phyloP scores from a whole-genome alignment of 768 basidiomycete genomes.

The Lepiota brunneoincarnata region DNA sequence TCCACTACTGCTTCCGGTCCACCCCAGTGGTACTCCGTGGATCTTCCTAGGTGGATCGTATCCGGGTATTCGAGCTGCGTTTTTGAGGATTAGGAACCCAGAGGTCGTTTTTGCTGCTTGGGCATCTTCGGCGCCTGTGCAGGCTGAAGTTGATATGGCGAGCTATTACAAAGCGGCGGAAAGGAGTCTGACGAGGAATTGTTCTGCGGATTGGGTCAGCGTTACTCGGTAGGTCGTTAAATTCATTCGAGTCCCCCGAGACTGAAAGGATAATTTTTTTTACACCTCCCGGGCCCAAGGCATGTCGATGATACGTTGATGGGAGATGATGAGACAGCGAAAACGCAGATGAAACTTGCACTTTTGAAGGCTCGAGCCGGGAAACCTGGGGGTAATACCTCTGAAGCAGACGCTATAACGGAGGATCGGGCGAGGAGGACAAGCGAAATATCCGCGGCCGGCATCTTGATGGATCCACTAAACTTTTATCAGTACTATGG shows the following conservation, averaged over 20 bases:
- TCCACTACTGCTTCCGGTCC: conserved; percentile 22
- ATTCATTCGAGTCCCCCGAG: too few species aligned
- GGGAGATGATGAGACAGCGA: conserved; percentile 28
- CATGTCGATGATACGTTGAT: conserved; percentile 35
- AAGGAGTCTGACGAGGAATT: conserved; percentile 46
- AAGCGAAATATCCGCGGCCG: conserved; percentile 37
- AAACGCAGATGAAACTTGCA: conserved; percentile 38
- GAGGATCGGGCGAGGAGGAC: conserved; percentile 29
- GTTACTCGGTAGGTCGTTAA: conserved; percentile 28
- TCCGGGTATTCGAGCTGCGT: conserved; percentile 42
- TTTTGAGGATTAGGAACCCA: conserved; percentile 45
- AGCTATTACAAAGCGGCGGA: conserved; percentile 50
- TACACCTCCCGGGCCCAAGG: too few species aligned
- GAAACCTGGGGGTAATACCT: conserved; percentile 39
- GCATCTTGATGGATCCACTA: conserved; percentile 47
- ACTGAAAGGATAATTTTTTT: too few species aligned
- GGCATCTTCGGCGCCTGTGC: conserved; percentile 49
- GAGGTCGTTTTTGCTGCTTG: conserved; percentile 43
- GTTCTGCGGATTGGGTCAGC: conserved; percentile 50
- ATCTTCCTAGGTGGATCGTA: conserved; percentile 49
- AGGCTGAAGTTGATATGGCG: conserved; percentile 49
- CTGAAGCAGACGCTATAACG: conserved; percentile 32
- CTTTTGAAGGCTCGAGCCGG: conserved; percentile 40
- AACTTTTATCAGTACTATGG: conserved; percentile 52
- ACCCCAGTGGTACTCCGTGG: conserved; percentile 44